Base-by-base conservation (phyloP, 2,329 filamentous ascomycete species). In the Lachnellula suecica region DNA sequence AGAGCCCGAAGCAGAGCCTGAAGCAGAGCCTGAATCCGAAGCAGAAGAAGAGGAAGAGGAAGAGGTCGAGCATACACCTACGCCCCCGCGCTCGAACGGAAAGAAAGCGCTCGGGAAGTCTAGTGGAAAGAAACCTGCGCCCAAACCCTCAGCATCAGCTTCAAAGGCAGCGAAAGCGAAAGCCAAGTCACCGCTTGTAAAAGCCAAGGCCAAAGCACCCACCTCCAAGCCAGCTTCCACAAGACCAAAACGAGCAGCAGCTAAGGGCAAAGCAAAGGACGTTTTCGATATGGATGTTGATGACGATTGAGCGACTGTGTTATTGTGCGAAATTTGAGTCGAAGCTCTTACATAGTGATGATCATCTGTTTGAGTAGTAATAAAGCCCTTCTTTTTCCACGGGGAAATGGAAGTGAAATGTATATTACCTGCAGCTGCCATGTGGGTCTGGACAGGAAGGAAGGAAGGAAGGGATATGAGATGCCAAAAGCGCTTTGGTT, bases 61-160 rank as follows among this genome's bases (percentile, higher is more conserved):
- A 67, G 66, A 70, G 43, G 44, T 44, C 29, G 49, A 52, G 31
- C 52, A 51, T 24, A 51, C 55, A 31, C 51, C 54, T 23, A 47
- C 52, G 11, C 49, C 57, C 8, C 57, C 59, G 19, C 42, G 22
- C 11, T 47, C 60, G 1, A 59, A 51, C 17, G 48, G 50, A 5
- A 57, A 51, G 24, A 51, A 47, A 24, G 38, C 41, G 17, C 29
- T 42, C 2, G n/a, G 27, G 19, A 52, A 44, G 42, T 29, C 44
- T 34, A 47, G 45, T n/a, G 29, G 38, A 20, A 56, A 49, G 45
- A 51, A 47, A 34, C 17, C 53, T 23, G 7, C 50, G 22, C 41
- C 49, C 15, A 45, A 42, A 44, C 22, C 47, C 17, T 40, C 52
- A 4, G 55, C 53, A 27, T 29, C 52, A 4, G 55, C 53, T 23